phyloP scores from a whole-genome alignment of 2,329 filamentous ascomycete genomes.

The Aspergillus sergii region DNA sequence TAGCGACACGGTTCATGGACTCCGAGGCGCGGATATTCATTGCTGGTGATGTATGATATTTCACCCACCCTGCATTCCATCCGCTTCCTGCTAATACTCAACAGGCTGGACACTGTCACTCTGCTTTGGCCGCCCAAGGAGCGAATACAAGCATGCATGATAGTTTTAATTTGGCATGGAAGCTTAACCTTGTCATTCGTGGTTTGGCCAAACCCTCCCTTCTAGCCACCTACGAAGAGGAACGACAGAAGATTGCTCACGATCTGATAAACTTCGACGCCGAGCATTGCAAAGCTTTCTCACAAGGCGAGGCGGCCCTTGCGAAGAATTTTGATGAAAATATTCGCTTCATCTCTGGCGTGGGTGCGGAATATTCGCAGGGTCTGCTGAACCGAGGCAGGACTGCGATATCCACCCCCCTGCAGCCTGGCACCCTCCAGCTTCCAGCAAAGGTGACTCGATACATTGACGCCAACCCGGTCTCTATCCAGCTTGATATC shows the following conservation, averaged over 20 bases:
- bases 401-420: background rate
- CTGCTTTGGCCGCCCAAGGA: constrained; percentile 37
- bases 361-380: background rate
- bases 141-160: constrained; percentile 42
- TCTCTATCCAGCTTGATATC: background rate
- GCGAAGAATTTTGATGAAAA: background rate
- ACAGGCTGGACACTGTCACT: constrained; percentile 26
- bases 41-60: no score
- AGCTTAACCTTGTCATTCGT: constrained; percentile 32
- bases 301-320: background rate
- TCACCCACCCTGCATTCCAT: no score
- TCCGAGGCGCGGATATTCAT: no score
- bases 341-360: background rate
- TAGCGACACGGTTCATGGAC: no score
- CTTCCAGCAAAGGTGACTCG: background rate
- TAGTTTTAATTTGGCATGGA: constrained; percentile 40
- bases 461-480: background rate
- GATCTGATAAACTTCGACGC: constrained; percentile 1
- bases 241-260: no score
- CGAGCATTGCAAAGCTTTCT: background rate
- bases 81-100: no score
- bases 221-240: no score
- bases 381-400: background rate
- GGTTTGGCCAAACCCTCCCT: constrained; percentile 17
- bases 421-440: background rate